phyloP scores from a whole-genome alignment of 768 basidiomycete species.

The Tephrocybe sp. region DNA sequence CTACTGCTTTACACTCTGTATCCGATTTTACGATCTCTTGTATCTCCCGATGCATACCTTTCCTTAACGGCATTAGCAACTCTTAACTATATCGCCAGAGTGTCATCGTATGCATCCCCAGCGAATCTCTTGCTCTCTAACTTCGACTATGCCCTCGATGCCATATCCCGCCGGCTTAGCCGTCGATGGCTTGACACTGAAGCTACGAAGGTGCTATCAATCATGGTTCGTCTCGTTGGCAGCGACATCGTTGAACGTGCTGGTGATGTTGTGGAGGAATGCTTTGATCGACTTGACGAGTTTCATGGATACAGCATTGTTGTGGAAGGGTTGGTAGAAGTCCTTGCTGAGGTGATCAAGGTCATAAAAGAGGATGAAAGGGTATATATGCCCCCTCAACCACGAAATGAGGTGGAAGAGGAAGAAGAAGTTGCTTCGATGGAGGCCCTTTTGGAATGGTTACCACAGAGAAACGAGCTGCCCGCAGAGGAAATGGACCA shows the following conservation, averaged over 20 bases:
- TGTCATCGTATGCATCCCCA: conserved; percentile 84
- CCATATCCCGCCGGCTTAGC: conserved; percentile 80
- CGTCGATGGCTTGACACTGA: conserved; percentile 80
- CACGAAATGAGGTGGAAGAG: conserved; percentile 1
- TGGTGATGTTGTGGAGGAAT: conserved; percentile 94
- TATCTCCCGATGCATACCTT: conserved; percentile 66
- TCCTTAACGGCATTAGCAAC: conserved; percentile 75
- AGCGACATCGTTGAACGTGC: conserved; percentile 84
- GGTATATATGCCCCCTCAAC: conserved; percentile 15
- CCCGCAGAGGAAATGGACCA: conserved; percentile 32
- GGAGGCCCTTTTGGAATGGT: conserved; percentile 64
- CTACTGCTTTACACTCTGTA: conserved; percentile 80
- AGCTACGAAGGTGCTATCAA: conserved; percentile 83
- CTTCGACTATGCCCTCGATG: conserved; percentile 94
- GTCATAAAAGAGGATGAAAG: conserved; percentile 62
- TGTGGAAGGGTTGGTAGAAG: conserved; percentile 85
- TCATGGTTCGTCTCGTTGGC: conserved; percentile 87
- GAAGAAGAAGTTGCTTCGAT: conserved; percentile 26
- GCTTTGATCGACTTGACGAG: conserved; percentile 94
- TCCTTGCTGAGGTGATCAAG: conserved; percentile 80
- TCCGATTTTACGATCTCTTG: conserved; percentile 81
- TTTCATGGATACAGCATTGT: conserved; percentile 90
- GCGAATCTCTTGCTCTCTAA: conserved; percentile 89
- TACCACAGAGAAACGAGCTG: conserved; percentile 43
- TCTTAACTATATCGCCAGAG: conserved; percentile 65